Evolutionary conservation across 495 filamentous ascomycete genomes (phyloP), one percentile per base, ranked within the genome.

Genomic region (Letharia columbiana): DNA sequence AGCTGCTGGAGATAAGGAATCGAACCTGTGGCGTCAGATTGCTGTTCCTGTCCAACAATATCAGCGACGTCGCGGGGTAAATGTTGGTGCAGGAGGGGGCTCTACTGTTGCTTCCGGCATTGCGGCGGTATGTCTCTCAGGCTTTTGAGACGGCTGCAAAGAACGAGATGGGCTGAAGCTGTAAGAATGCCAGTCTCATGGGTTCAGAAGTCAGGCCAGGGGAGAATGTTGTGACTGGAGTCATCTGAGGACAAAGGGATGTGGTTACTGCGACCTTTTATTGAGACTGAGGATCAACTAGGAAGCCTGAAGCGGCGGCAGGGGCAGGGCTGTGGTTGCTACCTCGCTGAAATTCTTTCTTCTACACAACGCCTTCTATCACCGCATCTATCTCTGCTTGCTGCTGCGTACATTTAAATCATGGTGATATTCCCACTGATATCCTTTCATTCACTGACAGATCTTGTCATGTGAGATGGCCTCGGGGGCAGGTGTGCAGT

Each of bases 1-100:
- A 73, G 64, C 57, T 73, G 71, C 20, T 71, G 72, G 11, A 75
- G 66, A 50, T 74, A 75, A 41, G 65, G 73, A 67, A 69, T 76
- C 66, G 70, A 70, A 57, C 68, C 73, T 28, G 74, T 50, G 31
- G 40, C 67, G 50, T 62, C 64, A 45, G 64, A 50, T 41, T 77
- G 74, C 61, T 75, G 74, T 64, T 75, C 73, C 74, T 79, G 68
- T 65, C 69, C 73, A 58, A 23, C 9, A 11, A n/a, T 20, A 40
- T 67, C 18, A 67, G 65, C 50, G 42, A 62, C 35, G 44, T 62
- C 37, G 42, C 37, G 37, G 41, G 28, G 60, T 40, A 58, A 9
- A 44, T 15, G 47, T 49, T n/a, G 23, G 60, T 59, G 42, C 20
- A 49, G 33, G 33, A 0, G 28, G 18, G 42, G 23, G 37, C 20